phyloP scores from a whole-genome alignment of 495 filamentous ascomycete species.

The Chaetomium cochliodes region DNA sequence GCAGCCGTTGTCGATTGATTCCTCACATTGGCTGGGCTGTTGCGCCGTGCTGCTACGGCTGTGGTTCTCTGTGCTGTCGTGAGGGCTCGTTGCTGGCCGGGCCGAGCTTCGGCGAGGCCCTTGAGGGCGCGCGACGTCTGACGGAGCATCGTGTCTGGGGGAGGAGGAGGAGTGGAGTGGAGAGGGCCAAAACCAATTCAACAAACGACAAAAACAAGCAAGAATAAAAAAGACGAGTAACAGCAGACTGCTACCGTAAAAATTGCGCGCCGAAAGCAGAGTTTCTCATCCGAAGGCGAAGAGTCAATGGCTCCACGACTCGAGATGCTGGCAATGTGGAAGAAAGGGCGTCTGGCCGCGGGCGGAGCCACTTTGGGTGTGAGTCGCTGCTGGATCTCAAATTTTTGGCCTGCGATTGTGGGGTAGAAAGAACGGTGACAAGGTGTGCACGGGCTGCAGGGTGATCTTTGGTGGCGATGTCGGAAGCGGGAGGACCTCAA shows the following conservation, averaged over 20 bases:
- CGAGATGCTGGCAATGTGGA: conserved; percentile 8
- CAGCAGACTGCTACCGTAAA: conserved; percentile 25
- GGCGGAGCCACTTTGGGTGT: conserved; percentile 24
- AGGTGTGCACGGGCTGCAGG: conserved; percentile 25
- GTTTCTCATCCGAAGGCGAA: conserved; percentile 25
- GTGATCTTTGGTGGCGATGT: conserved; percentile 33
- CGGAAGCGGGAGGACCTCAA: conserved; percentile 18
- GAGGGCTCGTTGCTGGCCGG: conserved; percentile 34
- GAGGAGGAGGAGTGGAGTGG: conserved; percentile 20
- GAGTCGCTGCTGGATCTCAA: conserved; percentile 25
- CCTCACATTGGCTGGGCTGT: conserved; percentile 34
- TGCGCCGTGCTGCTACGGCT: conserved; percentile 33
- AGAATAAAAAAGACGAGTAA: conserved; percentile 18
- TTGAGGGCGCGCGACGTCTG: conserved; percentile 45
- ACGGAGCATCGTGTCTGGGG: conserved; percentile 41
- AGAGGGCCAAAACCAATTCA: conserved; percentile 18
- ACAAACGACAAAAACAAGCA: conserved; percentile 7
- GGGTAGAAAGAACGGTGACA: conserved; percentile 26
- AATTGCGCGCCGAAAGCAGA: conserved; percentile 4
- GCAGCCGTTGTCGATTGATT: conserved; percentile 42
- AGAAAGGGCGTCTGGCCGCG: conserved; percentile 25
- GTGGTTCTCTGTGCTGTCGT: conserved; percentile 28
- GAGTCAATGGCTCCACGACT: conserved; percentile 24
- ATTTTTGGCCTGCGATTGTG: conserved; percentile 34
- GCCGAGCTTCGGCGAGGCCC: conserved; percentile 42